Base-by-base conservation (phyloP, 129 eudicot species). In the Lactuca sativa region DNA sequence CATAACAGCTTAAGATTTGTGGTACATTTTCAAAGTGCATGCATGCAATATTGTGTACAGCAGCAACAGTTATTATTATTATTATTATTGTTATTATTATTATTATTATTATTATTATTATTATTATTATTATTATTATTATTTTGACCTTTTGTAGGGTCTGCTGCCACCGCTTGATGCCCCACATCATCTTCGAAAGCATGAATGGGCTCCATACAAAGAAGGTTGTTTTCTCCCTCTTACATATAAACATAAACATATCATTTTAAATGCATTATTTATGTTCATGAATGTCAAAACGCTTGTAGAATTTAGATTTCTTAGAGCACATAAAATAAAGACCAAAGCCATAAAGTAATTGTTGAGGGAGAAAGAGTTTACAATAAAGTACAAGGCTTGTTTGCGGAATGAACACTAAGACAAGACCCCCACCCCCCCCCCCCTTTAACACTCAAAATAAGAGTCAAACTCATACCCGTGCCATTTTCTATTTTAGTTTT, bases 131-230 rank as follows among this genome's bases (percentile, higher is more conserved):
- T 38, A 7, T 40, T 57, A 33, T 6, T 59, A 21, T 11, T 54
- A 5, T 43, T 18, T 43, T 74, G 75, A 34, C 59, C 71, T 62
- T 21, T 21, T 71, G 56, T 81, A 95, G 97, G 99, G 99, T 65
- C 61, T 85, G 32, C 80, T 95, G 73, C 99, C 99, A 32, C 97
- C 99, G 5, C 95, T 90, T 80, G 99, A 95, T 70, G 99, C 99
- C 66, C 99, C 99, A 30, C 99, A 95, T 84, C 99, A 95, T 85
- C 84, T 95, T 82, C 92, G 99, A 15, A 90, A 90, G 83, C 99
- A 95, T 78, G 99, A 95, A 90, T 95, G 97, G 99, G 99, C 63
- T 65, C 75, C 97, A 31, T 95, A 90, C 72, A 84, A 96, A 73
- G 99, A 95, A 85, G 99, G 99, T 93, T 82, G 60, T 14, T 44